phyloP scores from a whole-genome alignment of 1,284 basidiomycete species.

The Vanrija sp. region DNA sequence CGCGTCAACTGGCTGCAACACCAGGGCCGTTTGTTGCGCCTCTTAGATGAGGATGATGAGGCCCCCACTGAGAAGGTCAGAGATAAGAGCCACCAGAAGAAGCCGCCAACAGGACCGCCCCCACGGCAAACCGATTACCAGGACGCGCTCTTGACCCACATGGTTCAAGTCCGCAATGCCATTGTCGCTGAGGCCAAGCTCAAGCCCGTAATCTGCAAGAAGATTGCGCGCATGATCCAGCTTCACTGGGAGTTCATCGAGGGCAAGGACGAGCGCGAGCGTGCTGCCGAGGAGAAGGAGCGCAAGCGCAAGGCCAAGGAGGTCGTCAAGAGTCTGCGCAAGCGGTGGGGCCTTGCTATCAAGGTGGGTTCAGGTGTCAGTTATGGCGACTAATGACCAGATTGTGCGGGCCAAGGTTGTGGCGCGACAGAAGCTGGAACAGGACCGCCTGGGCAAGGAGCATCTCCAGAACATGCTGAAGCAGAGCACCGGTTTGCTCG shows the following conservation, averaged over 20 bases:
- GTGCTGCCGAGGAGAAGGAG: slow-evolving; percentile 64
- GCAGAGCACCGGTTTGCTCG: slow-evolving; percentile 80
- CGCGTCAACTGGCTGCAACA: slow-evolving; percentile 53
- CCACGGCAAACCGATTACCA: slow-evolving; percentile 41
- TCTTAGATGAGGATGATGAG: slow-evolving; percentile 50
- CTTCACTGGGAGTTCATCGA: slow-evolving; percentile 72
- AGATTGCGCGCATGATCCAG: slow-evolving; percentile 66
- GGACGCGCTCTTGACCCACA: slow-evolving; percentile 47
- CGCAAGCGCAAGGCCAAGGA: slow-evolving; percentile 67
- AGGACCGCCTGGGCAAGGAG: slow-evolving; percentile 66
- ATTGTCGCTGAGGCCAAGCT: slow-evolving; percentile 45
- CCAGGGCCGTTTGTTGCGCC: slow-evolving; percentile 43
- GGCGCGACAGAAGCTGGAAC: slow-evolving; percentile 58
- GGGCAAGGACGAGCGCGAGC: slow-evolving; percentile 60
- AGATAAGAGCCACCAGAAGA: slow-evolving; percentile 12
- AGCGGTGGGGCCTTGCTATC: slow-evolving; percentile 81
- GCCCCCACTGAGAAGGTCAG: slow-evolving; percentile 1
- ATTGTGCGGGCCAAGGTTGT: slow-evolving; percentile 69
- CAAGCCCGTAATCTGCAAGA: slow-evolving; percentile 46
- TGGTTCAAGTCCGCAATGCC: slow-evolving; percentile 46
- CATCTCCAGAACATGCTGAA: slow-evolving; percentile 87
- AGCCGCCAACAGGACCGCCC: slow-evolving; percentile 18
- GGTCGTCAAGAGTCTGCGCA: slow-evolving; percentile 57
- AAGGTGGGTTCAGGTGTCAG: slow-evolving; percentile 58
- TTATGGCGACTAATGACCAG: slow-evolving; percentile 7